Conservation (phyloP, 106 monocot species). For the Platanthera zijinensis region DNA sequence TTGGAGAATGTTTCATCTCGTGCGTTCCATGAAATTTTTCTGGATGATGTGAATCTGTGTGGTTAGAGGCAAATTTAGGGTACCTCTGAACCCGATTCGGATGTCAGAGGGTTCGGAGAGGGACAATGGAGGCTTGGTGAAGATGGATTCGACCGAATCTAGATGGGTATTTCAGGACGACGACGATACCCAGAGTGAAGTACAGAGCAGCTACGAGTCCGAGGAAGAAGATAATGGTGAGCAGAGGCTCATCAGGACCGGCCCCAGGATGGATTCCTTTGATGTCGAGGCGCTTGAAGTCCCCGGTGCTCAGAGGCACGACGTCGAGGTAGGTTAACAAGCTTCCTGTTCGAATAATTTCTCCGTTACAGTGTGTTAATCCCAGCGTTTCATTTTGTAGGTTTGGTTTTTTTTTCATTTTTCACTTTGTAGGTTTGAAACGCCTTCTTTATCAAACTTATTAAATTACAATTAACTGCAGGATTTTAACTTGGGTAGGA, state of each 20-base stretch:
- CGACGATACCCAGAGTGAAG: conserved; percentile 27
- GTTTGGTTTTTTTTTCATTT: neutral
- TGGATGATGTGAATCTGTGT: neutral
- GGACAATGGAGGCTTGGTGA: conserved; percentile 31
- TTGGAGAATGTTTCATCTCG: neutral
- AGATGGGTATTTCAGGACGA: conserved; percentile 60
- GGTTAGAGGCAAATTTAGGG: neutral
- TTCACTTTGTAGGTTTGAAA: neutral
- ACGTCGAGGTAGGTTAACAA: conserved; percentile 32
- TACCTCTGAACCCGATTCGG: neutral
- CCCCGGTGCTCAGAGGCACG: conserved; percentile 49
- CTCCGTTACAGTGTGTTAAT: too few relatives aligned
- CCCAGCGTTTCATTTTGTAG: too few relatives aligned
- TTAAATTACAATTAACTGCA: conserved; percentile 26
- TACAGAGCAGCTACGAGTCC: conserved; percentile 19
- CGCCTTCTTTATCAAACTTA: conserved; percentile 1
- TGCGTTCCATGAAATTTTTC: neutral
- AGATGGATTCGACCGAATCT: conserved; percentile 80
- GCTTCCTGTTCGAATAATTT: neutral
- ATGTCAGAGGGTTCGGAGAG: conserved; percentile 38
- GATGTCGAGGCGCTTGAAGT: conserved; percentile 96
- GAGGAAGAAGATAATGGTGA: conserved; percentile 33
- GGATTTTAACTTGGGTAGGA: conserved; percentile 66
- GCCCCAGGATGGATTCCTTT: conserved; percentile 84
- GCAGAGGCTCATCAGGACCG: conserved; percentile 73